Base-by-base conservation (phyloP, 202 grass and related monocot genomes). In the Carex sylvatica region DNA sequence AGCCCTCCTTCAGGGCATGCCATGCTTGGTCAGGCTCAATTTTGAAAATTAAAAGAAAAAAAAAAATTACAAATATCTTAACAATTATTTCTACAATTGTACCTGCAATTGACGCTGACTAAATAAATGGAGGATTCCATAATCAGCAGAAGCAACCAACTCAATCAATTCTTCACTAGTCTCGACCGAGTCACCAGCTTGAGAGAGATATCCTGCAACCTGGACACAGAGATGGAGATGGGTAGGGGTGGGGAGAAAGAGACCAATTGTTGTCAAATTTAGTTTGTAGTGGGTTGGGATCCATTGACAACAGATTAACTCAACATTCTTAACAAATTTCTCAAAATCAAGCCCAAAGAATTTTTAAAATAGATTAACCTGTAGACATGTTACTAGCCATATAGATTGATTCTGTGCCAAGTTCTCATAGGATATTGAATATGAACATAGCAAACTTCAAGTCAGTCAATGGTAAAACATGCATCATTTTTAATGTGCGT, bases 91-190 rank as follows among this genome's bases (percentile, higher is more conserved):
- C 51, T 77, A 59, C 24, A 61, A 44, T 54, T 65, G 6, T 85
- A 86, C 95, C 95, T 98, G 87, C 70, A 98, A 83, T 69, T 98
- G 95, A 70, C 89, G 95, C 83, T 93, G 90, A 85, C 95, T 98
- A 87, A 98, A 95, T 62, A 98, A 75, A 78, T 91, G 87, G 86
- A 98, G 87, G 61, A 98, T 91, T 87, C 91, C 84, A 46, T 77
- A 84, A 22, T 94, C 85, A 0, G 84, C 85, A 9, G 92, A 98
- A 85, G 90, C 95, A 91, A 98, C 89, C 70, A 98, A 87, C 81
- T 95, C 92, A 3, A 93, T 75, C 18, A 98, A 80, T 70, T 87
- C 82, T 83, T 95, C 90, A 81, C 82, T 85, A 63, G 83, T 83
- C 63, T 91, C 86, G 75, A 89, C 70, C 63, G 87, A 93, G 87